Evolutionary conservation across 768 basidiomycete species (phyloP).

Genomic region (Pulveroboletus sp.): DNA sequence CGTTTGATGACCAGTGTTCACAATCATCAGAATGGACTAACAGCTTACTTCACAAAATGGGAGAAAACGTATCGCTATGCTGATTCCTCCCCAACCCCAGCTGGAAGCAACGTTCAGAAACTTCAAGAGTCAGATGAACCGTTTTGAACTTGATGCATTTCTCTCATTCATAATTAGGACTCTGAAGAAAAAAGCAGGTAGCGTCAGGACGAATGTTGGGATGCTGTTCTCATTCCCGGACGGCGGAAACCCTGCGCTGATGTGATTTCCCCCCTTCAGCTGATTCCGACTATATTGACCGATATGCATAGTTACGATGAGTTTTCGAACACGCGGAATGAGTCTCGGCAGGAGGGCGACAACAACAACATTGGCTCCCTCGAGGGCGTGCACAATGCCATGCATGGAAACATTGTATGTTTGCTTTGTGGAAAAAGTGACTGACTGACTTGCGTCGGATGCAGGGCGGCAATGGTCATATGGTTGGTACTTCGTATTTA

Average conservation of each 20-base stretch:
- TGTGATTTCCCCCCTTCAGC: slow-evolving; percentile 2
- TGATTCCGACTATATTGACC: neutral
- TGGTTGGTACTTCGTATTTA: slow-evolving; percentile 14
- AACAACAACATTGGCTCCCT: slow-evolving; percentile 15
- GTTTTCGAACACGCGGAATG: slow-evolving; percentile 23
- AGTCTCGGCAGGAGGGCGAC: slow-evolving; percentile 15
- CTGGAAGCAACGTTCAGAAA: slow-evolving; percentile 8
- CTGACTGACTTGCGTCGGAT: neutral
- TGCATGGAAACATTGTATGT: slow-evolving; percentile 20
- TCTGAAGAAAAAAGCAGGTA: slow-evolving; percentile 12
- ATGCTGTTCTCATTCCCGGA: slow-evolving; percentile 19
- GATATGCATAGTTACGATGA: slow-evolving; percentile 22
- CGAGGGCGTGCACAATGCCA: slow-evolving; percentile 18
- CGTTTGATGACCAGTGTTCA: neutral
- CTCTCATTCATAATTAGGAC: slow-evolving; percentile 5
- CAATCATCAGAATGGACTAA: slow-evolving; percentile 2
- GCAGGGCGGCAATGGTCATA: slow-evolving; percentile 26
- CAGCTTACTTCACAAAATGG: slow-evolving; percentile 21
- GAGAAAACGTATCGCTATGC: slow-evolving; percentile 17
- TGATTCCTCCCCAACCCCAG: slow-evolving; percentile 5
- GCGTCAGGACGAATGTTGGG: slow-evolving; percentile 15
- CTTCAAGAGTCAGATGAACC: slow-evolving; percentile 15
- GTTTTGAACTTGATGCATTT: neutral
- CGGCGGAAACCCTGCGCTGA: slow-evolving; percentile 5
- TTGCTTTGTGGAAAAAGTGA: neutral